Evolutionary conservation across 1,139 yeast species (phyloP).

Genomic region (Candida smagusa): DNA sequence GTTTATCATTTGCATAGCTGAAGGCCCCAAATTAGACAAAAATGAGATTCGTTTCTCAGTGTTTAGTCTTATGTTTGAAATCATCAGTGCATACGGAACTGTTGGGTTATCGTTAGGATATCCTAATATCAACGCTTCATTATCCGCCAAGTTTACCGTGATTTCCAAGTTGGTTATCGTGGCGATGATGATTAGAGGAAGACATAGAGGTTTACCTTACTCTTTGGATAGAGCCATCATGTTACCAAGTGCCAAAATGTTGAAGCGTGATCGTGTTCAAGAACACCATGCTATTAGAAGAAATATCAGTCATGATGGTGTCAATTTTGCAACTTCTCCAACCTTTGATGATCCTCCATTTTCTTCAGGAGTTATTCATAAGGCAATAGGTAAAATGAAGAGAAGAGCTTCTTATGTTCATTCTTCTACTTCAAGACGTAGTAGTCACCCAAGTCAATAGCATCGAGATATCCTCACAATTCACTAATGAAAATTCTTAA

Average conservation of each 20-base stretch:
- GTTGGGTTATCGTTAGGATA: conserved; percentile 90
- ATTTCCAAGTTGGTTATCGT: conserved; percentile 81
- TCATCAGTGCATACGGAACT: conserved; percentile 93
- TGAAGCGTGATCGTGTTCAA: conserved; percentile 64
- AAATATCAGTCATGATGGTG: conserved; percentile 27
- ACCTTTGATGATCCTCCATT: conserved; percentile 9
- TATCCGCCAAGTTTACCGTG: conserved; percentile 67
- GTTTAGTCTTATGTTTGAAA: conserved; percentile 78
- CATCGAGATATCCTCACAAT: too few relatives aligned
- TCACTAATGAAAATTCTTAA: too few relatives aligned
- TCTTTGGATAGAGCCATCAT: conserved; percentile 91
- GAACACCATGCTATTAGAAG: conserved; percentile 51
- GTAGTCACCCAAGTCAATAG: too few relatives aligned
- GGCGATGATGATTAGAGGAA: conserved; percentile 89
- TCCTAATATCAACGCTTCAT: conserved; percentile 62
- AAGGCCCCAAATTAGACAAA: conserved; percentile 57
- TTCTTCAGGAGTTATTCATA: conserved; percentile 2
- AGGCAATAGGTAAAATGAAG: conserved; percentile 3
- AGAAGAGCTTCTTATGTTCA: conserved; percentile 1
- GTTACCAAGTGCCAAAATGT: conserved; percentile 71
- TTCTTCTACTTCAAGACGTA: too few relatives aligned
- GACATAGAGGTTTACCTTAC: conserved; percentile 96
- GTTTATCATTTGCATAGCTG: conserved; percentile 83
- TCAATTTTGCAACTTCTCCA: conserved; percentile 10
- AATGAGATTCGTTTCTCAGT: conserved; percentile 54